phyloP scores from a whole-genome alignment of 192 early-diverging fungal species.

The Umbelopsis ramanniana region DNA sequence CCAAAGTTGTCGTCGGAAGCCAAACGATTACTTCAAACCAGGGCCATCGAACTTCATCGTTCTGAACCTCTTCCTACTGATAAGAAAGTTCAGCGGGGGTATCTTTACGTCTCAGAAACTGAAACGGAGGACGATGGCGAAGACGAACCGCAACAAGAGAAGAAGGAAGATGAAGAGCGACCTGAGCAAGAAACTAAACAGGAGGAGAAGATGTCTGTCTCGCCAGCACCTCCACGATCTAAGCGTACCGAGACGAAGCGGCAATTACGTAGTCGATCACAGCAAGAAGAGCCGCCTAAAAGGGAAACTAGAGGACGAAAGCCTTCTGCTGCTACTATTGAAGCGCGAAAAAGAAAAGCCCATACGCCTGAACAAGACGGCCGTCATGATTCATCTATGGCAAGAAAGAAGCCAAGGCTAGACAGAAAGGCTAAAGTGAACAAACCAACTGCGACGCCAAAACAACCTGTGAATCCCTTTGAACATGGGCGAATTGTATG shows the following conservation, averaged over 20 bases:
- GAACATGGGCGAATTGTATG: slow-evolving; percentile 48
- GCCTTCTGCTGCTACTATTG: slow-evolving; percentile 7
- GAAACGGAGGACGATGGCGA: background rate
- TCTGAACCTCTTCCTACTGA: background rate
- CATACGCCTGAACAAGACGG: background rate
- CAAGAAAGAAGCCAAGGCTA: slow-evolving; percentile 24
- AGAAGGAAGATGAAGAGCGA: too few relatives aligned
- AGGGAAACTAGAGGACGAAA: background rate
- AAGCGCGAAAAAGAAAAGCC: slow-evolving; percentile 5
- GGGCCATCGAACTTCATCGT: slow-evolving; percentile 7
- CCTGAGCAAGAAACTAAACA: background rate
- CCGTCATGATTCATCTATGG: background rate
- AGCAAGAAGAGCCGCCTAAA: background rate
- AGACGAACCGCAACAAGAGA: background rate
- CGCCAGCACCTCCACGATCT: background rate
- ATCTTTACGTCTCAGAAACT: background rate
- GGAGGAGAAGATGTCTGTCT: background rate
- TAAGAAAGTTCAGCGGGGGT: slow-evolving; percentile 10
- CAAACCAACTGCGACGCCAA: background rate
- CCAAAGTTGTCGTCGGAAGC: slow-evolving; percentile 2
- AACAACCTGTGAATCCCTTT: slow-evolving; percentile 11
- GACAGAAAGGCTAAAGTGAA: background rate
- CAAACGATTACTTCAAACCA: slow-evolving; percentile 5
- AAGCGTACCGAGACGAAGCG: background rate
- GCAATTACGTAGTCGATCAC: background rate